phyloP scores from a whole-genome alignment of 768 basidiomycete genomes.

The Clavaria fumosa region DNA sequence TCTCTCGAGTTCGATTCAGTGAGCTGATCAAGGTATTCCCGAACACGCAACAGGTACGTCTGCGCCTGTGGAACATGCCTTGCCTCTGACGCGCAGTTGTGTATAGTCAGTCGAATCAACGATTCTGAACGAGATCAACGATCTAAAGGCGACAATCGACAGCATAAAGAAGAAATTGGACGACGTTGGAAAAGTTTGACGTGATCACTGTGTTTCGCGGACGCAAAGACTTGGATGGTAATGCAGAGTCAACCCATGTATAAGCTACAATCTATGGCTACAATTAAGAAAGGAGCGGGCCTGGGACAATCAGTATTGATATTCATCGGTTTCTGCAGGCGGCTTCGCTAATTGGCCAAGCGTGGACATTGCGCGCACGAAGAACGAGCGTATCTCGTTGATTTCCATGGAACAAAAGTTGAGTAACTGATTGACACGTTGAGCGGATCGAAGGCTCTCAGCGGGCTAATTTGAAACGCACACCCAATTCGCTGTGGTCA shows the following conservation, averaged over 20 bases:
- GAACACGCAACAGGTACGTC: slow-evolving; percentile 48
- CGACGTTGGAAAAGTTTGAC: too few relatives aligned
- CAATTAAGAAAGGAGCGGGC: too few relatives aligned
- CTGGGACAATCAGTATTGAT: too few relatives aligned
- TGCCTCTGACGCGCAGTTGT: background rate
- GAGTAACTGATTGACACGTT: slow-evolving; percentile 41
- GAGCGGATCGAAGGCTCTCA: background rate
- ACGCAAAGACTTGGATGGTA: too few relatives aligned
- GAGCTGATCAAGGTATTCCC: slow-evolving; percentile 62
- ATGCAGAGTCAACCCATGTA: too few relatives aligned
- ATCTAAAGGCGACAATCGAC: slow-evolving; percentile 34
- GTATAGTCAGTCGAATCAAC: slow-evolving; percentile 53
- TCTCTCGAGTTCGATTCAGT: slow-evolving; percentile 54
- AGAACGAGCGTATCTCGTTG: slow-evolving; percentile 86
- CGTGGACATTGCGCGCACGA: slow-evolving; percentile 66
- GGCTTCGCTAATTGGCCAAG: slow-evolving; percentile 52
- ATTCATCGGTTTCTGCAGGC: too few relatives aligned
- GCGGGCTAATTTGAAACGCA: slow-evolving; percentile 22
- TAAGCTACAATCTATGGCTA: too few relatives aligned
- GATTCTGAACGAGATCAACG: slow-evolving; percentile 47
- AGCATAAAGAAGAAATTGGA: slow-evolving; percentile 24
- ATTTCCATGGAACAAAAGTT: slow-evolving; percentile 85
- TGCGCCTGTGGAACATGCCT: background rate
- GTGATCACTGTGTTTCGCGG: too few relatives aligned
- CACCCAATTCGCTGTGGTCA: slow-evolving; percentile 70